A percentile compares a stretch with the other conserved stretches of the same genome.
These are phyloP conservation scores for Arthroderma sp. DNA, from an alignment of 2,329 filamentous ascomycete genomes.

Conservation along the genomic window DNA sequence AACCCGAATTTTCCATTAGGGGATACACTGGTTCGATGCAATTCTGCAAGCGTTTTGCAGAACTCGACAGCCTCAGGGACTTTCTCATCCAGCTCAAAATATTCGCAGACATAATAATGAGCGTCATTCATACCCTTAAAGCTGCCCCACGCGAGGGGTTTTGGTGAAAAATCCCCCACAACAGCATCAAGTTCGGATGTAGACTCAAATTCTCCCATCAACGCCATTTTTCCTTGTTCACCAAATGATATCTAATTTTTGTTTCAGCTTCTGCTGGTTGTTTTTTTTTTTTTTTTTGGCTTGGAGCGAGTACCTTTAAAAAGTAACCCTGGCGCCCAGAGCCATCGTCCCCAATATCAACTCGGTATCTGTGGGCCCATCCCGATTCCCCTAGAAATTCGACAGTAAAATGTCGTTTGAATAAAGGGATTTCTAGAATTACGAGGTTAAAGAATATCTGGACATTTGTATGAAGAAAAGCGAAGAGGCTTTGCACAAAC, in stretches of 20 bases:
- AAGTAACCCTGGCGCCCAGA: slow-evolving; percentile 17
- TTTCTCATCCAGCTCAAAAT: slow-evolving; percentile 14
- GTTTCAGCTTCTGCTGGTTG: no score
- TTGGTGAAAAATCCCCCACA: slow-evolving; percentile 16
- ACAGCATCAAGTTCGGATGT: slow-evolving; percentile 16
- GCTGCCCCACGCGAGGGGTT: slow-evolving; percentile 16
- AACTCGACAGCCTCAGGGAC: slow-evolving; percentile 16
- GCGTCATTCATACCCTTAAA: slow-evolving; percentile 10
- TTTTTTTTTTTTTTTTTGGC: not conserved
- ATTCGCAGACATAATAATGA: slow-evolving; percentile 22
- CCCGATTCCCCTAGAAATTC: slow-evolving; percentile 12
- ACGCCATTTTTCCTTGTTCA: slow-evolving; percentile 6
- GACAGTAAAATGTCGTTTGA: slow-evolving; percentile 8
- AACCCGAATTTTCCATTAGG: slow-evolving; percentile 23
- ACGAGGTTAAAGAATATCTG: no score
- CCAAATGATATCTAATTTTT: slow-evolving; percentile 3
- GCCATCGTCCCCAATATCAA: slow-evolving; percentile 13
- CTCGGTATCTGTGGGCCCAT: slow-evolving; percentile 16
- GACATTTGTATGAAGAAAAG: no score
- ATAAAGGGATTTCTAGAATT: slow-evolving; percentile 5
- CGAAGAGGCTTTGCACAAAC: no score
- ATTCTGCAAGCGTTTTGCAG: slow-evolving; percentile 13
- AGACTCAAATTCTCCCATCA: slow-evolving; percentile 20
- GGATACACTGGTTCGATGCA: slow-evolving; percentile 21
- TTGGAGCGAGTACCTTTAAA: slow-evolving; percentile 14